Conservation (phyloP, 129 eudicot genomes). For the Flaveria bidentis region DNA sequence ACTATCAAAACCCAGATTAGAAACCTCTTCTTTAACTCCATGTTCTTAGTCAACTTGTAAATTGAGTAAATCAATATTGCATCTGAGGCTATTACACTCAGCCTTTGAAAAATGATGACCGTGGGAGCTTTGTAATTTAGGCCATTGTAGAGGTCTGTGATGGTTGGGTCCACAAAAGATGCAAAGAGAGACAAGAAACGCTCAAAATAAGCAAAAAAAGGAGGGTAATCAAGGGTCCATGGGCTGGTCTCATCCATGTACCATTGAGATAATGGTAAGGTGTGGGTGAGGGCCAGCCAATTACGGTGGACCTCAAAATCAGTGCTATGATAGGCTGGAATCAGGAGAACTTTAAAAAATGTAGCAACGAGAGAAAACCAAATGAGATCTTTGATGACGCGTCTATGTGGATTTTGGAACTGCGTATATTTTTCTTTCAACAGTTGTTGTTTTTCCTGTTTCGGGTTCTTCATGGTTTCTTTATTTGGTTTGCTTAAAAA, state of each 20-base stretch:
- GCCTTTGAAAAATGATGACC: constrained; percentile 62
- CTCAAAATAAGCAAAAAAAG: constrained; percentile 83
- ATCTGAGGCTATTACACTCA: constrained; percentile 62
- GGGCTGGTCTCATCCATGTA: constrained; percentile 72
- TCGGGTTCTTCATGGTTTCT: constrained; percentile 30
- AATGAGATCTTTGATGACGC: constrained; percentile 37
- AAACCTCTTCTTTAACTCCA: constrained; percentile 36
- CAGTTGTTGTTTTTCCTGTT: constrained; percentile 19
- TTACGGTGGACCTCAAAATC: constrained; percentile 95
- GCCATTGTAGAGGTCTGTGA: constrained; percentile 60
- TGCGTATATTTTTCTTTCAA: constrained; percentile 25
- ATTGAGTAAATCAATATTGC: constrained; percentile 44
- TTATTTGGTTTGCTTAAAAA: neutral
- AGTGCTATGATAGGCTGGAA: constrained; percentile 90
- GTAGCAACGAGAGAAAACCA: constrained; percentile 60
- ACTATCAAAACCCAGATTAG: constrained; percentile 78
- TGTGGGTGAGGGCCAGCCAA: constrained; percentile 82
- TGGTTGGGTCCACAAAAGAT: constrained; percentile 60
- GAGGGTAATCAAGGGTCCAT: constrained; percentile 96
- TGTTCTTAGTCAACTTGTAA: constrained; percentile 41
- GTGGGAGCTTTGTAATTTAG: constrained; percentile 52
- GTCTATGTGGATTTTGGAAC: constrained; percentile 17
- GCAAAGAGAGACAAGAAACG: constrained; percentile 58
- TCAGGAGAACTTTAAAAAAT: constrained; percentile 62
- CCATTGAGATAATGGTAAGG: constrained; percentile 74